Percentiles rank a stretch among this genome's conserved stretches.
Evolutionary conservation across 352 stramenopile species (phyloP).

Genomic region (Globisporangium sylvaticum): DNA sequence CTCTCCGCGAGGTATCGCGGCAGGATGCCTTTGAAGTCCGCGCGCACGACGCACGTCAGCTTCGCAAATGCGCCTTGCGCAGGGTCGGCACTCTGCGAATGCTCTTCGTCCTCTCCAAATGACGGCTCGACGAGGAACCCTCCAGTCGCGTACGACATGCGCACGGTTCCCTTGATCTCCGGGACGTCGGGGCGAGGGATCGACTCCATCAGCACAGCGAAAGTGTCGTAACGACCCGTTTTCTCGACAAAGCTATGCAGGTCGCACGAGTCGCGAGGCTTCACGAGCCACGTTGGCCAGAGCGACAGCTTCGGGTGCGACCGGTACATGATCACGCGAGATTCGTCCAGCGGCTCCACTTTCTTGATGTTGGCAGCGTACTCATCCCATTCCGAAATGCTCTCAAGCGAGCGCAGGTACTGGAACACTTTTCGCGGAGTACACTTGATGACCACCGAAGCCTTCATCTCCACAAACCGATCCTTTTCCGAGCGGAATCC

Average conservation of each 20-base stretch:
- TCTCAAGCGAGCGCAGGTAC: conserved; percentile 50
- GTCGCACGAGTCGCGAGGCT: conserved; percentile 74
- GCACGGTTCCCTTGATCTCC: conserved; percentile 60
- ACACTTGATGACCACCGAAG: conserved; percentile 40
- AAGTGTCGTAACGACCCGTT: conserved; percentile 57
- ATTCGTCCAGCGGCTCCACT: conserved; percentile 69
- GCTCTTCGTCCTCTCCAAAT: conserved; percentile 20
- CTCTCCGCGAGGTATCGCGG: conserved; percentile 68
- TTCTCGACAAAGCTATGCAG: conserved; percentile 76
- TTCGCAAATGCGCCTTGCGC: conserved; percentile 23
- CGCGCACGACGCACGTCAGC: conserved; percentile 51
- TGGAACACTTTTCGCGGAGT: conserved; percentile 49
- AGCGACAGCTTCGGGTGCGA: conserved; percentile 65
- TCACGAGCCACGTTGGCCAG: conserved; percentile 79
- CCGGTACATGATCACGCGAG: conserved; percentile 58
- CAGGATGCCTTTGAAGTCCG: conserved; percentile 61
- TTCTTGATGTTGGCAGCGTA: conserved; percentile 31
- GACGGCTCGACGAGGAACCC: conserved; percentile 64
- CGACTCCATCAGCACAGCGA: conserved; percentile 63
- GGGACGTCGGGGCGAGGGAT: conserved; percentile 64
- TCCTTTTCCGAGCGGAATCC: conserved; percentile 27
- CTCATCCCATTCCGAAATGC: conserved; percentile 34
- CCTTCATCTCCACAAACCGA: conserved; percentile 76
- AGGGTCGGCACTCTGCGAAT: conserved; percentile 9
- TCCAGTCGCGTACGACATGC: conserved; percentile 70